phyloP scores from a whole-genome alignment of 306 rosid species.

The Ormosia emarginata region DNA sequence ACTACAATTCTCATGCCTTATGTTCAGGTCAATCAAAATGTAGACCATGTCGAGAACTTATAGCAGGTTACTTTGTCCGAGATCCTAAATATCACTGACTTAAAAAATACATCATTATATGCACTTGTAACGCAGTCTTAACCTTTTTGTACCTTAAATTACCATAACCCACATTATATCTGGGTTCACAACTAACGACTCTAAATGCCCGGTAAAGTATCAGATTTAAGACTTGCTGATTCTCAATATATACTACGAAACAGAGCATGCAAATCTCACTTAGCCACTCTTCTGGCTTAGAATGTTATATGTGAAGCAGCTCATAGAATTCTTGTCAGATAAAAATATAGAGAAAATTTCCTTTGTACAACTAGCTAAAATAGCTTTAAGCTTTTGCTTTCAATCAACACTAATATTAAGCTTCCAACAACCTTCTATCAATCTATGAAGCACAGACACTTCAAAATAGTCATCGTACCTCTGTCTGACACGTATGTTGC shows the following conservation, averaged over 20 bases:
- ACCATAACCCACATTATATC: background rate
- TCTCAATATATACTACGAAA: background rate
- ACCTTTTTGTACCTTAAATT: background rate
- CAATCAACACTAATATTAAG: background rate
- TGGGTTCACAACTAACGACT: background rate
- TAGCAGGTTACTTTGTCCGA: background rate
- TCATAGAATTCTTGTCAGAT: background rate
- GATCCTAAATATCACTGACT: slow-evolving; percentile 1
- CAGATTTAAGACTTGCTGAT: background rate
- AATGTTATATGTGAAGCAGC: background rate
- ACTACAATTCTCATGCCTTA: background rate
- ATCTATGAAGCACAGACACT: no score
- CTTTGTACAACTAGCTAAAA: background rate
- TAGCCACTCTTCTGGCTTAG: background rate
- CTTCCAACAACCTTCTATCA: background rate
- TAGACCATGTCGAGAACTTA: background rate
- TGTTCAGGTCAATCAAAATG: background rate
- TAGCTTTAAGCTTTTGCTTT: background rate
- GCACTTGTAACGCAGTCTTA: background rate
- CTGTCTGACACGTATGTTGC: no score
- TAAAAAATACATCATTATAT: background rate
- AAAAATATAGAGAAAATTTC: slow-evolving; percentile 2
- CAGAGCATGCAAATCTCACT: background rate
- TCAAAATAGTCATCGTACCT: no score
- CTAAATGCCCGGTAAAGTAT: background rate